Percentiles rank a stretch among this genome's conserved stretches.
These are phyloP conservation scores for Aspergillus versicolor DNA, from an alignment of 2,329 filamentous ascomycete species.

Conservation along the genomic window DNA sequence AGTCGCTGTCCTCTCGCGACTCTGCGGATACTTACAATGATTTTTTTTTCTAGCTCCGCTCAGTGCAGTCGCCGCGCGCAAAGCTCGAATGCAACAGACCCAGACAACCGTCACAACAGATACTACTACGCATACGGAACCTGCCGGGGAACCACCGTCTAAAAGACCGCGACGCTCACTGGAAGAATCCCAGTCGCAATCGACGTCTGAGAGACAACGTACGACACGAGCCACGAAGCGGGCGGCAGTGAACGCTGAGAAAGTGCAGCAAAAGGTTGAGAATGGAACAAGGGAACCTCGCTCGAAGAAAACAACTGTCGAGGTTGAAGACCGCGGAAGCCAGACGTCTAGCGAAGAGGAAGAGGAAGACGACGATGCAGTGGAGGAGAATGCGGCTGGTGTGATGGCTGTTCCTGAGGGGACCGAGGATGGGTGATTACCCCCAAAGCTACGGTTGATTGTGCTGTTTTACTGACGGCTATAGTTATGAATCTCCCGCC, in stretches of 20 bases:
- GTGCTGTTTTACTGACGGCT: constrained; percentile 15
- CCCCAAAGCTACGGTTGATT: background rate
- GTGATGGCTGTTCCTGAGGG: constrained; percentile 23
- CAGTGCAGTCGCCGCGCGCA: constrained; percentile 45
- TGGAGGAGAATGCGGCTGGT: constrained; percentile 23
- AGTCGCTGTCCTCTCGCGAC: background rate
- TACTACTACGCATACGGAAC: constrained; percentile 17
- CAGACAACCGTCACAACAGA: constrained; percentile 22
- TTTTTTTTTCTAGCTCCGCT: constrained; percentile 31
- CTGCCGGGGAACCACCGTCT: constrained; percentile 31
- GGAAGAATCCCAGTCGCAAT: constrained; percentile 17
- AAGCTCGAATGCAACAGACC: constrained; percentile 37
- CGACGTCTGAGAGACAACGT: constrained; percentile 14
- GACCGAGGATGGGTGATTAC: constrained; percentile 27
- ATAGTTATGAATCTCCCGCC: constrained; percentile 32
- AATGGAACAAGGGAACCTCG: constrained; percentile 8
- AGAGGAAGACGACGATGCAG: constrained; percentile 13
- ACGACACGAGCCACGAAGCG: constrained; percentile 23
- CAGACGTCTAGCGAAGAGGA: constrained; percentile 21
- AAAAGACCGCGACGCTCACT: constrained; percentile 35
- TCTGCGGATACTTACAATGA: constrained; percentile 3
- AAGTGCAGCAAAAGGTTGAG: constrained; percentile 8
- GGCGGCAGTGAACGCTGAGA: constrained; percentile 14
- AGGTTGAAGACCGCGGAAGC: background rate
- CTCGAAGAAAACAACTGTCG: constrained; percentile 1